Evolutionary conservation across 208 protist species (phyloP).

Genomic region (Leishmania tropica): DNA sequence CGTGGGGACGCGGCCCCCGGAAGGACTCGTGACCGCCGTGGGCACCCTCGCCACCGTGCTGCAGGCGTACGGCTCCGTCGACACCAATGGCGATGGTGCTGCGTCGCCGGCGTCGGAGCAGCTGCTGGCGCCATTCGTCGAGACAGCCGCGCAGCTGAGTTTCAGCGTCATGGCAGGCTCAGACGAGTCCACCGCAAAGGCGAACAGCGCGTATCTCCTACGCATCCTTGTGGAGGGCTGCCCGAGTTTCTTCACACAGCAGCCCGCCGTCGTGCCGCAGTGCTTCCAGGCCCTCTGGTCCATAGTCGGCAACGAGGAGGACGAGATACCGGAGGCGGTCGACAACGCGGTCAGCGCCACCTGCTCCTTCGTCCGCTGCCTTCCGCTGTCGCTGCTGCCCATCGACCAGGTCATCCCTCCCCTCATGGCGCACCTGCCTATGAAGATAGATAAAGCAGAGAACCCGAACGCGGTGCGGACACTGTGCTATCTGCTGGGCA

Average conservation of each 20-base stretch:
- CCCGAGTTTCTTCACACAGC: constrained; percentile 32
- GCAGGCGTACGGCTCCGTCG: constrained; percentile 44
- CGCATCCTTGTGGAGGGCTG: constrained; percentile 67
- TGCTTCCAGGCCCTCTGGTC: constrained; percentile 43
- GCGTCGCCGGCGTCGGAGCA: constrained; percentile 13
- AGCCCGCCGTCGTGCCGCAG: constrained; percentile 27
- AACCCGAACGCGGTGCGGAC: constrained; percentile 70
- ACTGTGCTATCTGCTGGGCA: constrained; percentile 47
- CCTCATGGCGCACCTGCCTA: constrained; percentile 63
- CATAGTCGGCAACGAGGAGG: constrained; percentile 34
- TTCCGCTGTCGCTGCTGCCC: constrained; percentile 35
- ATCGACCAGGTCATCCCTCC: constrained; percentile 46
- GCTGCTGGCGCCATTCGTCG: constrained; percentile 43
- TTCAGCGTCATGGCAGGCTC: constrained; percentile 51
- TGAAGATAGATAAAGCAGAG: constrained; percentile 81
- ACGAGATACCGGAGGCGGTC: constrained; percentile 74
- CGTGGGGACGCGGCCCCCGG: constrained; percentile 48
- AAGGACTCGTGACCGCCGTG: constrained; percentile 68
- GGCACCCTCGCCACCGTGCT: constrained; percentile 62
- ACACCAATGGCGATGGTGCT: background rate
- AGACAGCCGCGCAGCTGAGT: constrained; percentile 48
- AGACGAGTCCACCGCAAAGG: constrained; percentile 65
- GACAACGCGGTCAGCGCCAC: constrained; percentile 89
- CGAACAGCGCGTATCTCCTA: constrained; percentile 73
- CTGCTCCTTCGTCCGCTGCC: constrained; percentile 71